A percentile compares a stretch with the other conserved stretches of the same genome.
phyloP scores from a whole-genome alignment of 441 rosid species.

The Erodium trifolium region DNA sequence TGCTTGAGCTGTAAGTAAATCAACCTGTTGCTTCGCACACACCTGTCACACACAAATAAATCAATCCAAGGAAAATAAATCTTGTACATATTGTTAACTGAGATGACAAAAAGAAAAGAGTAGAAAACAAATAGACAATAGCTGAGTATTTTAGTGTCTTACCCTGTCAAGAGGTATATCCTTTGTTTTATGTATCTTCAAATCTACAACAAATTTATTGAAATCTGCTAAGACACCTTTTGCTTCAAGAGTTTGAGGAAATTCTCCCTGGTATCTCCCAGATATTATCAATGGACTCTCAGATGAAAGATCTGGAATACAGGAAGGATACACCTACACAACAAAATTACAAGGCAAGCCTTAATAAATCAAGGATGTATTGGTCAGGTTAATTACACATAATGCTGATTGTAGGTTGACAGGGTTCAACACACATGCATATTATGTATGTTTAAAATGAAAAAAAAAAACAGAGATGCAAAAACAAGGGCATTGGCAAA shows the following conservation, averaged over 20 bases:
- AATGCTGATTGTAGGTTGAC: background rate
- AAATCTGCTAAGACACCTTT: slow-evolving; percentile 62
- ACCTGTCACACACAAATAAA: slow-evolving; percentile 28
- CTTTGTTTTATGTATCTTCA: slow-evolving; percentile 51
- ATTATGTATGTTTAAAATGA: background rate
- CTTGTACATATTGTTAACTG: background rate
- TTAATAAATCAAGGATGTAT: slow-evolving; percentile 11
- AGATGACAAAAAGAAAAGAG: too few relatives aligned
- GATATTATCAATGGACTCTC: slow-evolving; percentile 46
- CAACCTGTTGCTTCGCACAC: slow-evolving; percentile 64
- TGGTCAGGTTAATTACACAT: background rate
- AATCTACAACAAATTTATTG: slow-evolving; percentile 42
- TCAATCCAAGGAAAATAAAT: background rate
- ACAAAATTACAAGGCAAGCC: slow-evolving; percentile 17
- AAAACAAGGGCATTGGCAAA: background rate
- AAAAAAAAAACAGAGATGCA: background rate
- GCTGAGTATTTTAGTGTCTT: slow-evolving; percentile 15
- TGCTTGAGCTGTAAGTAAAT: slow-evolving; percentile 73
- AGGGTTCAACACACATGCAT: background rate
- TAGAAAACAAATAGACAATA: background rate
- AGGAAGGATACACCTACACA: slow-evolving; percentile 54
- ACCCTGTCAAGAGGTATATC: slow-evolving; percentile 73
- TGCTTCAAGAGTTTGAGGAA: slow-evolving; percentile 51
- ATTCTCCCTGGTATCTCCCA: slow-evolving; percentile 71
- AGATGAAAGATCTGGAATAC: slow-evolving; percentile 67